Evolutionary conservation across 225 moss, liverwort and hornwort species (phyloP).

Genomic region (Marchantia paleacea): DNA sequence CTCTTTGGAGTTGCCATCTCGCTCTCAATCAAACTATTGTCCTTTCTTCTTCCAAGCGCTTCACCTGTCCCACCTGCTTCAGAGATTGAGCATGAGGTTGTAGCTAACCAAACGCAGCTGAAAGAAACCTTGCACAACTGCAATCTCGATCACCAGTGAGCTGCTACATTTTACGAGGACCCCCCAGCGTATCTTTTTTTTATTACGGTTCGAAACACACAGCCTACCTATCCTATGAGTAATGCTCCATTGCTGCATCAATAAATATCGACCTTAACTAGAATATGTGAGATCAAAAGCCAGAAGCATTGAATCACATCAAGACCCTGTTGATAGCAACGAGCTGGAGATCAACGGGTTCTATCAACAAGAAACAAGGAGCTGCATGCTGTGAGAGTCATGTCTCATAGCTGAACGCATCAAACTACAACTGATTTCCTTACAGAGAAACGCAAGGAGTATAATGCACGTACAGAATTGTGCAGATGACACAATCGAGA

Average conservation of each 20-base stretch:
- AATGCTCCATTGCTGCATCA: neutral
- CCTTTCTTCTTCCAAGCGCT: neutral
- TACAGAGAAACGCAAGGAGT: too few relatives aligned
- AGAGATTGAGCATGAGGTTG: neutral
- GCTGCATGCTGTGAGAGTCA: too few relatives aligned
- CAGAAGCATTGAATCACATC: too few relatives aligned
- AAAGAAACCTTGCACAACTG: neutral
- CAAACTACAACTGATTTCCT: too few relatives aligned
- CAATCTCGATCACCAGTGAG: neutral
- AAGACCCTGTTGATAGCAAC: too few relatives aligned
- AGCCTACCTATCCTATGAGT: neutral
- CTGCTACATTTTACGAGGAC: neutral
- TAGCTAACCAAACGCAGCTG: neutral
- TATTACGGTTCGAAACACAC: neutral
- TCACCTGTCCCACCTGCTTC: neutral
- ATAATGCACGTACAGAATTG: too few relatives aligned
- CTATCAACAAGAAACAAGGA: too few relatives aligned
- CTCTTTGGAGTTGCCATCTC: conserved; percentile 41
- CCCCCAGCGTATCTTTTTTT: neutral
- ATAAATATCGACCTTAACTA: neutral
- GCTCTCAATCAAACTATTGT: neutral
- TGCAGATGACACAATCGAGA: too few relatives aligned
- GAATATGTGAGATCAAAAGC: too few relatives aligned
- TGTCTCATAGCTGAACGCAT: too few relatives aligned
- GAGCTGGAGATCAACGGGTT: too few relatives aligned